These are phyloP conservation scores for Mucor piriformis DNA, from an alignment of 371 early-diverging fungal species.

Conservation along the genomic window DNA sequence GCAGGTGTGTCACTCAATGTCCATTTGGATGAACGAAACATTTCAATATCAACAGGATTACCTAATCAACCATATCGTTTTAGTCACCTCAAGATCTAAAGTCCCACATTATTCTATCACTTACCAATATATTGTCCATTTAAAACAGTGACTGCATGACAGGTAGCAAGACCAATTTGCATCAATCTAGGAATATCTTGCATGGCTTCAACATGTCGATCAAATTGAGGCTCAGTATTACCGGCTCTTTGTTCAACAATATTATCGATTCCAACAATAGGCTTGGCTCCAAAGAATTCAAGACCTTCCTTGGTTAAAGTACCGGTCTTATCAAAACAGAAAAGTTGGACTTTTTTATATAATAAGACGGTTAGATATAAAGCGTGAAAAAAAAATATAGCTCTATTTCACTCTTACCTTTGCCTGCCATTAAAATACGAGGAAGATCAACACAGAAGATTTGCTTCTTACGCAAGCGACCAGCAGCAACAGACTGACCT, in stretches of 20 bases:
- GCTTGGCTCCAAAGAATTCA: conserved; percentile 57
- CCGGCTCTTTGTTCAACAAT: conserved; percentile 28
- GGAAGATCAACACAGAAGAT: conserved; percentile 80
- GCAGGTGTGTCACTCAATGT: conserved; percentile 28
- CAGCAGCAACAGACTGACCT: conserved; percentile 79
- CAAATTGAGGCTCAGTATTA: conserved; percentile 23
- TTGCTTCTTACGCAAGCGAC: conserved; percentile 62
- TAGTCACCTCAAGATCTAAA: too few species aligned
- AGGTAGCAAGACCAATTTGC: conserved; percentile 74
- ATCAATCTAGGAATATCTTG: conserved; percentile 41
- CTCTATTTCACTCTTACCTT: conserved; percentile 28
- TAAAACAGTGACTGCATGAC: conserved; percentile 81
- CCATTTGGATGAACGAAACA: conserved; percentile 81
- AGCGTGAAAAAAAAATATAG: background rate
- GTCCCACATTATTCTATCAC: too few species aligned
- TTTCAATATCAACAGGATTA: conserved; percentile 93
- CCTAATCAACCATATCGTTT: too few species aligned
- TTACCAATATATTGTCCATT: conserved; percentile 62
- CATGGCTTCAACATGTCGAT: conserved; percentile 36
- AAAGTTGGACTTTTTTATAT: conserved; percentile 74
- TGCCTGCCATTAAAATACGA: conserved; percentile 90
- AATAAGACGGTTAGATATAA: conserved; percentile 15
- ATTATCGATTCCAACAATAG: conserved; percentile 36
- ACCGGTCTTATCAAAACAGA: conserved; percentile 82
- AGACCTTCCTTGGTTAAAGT: conserved; percentile 70